These are phyloP conservation scores for Suillus lakei DNA, from an alignment of 768 basidiomycete genomes.

Conservation along the genomic window DNA sequence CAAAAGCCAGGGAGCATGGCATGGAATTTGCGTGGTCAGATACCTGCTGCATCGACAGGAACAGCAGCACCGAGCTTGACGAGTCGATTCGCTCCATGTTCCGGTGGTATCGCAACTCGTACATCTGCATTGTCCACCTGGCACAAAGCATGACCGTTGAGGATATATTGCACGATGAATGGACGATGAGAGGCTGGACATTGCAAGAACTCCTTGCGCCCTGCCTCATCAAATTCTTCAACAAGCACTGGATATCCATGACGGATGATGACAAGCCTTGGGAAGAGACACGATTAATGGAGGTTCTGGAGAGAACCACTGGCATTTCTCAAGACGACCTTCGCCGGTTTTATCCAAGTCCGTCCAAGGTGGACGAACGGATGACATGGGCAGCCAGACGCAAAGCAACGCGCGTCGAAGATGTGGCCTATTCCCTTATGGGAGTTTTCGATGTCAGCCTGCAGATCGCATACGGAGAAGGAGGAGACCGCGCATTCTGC, in stretches of 20 bases:
- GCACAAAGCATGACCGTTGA: not conserved
- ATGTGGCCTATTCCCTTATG: conserved; percentile 20
- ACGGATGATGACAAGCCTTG: not conserved
- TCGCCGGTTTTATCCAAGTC: not conserved
- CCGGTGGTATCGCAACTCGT: too few relatives aligned
- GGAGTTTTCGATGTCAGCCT: conserved; percentile 18
- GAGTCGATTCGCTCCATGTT: too few relatives aligned
- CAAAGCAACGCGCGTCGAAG: conserved; percentile 19
- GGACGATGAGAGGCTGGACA: too few relatives aligned
- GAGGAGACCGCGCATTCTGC: conserved; percentile 12
- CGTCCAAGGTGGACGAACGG: not conserved
- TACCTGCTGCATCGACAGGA: conserved; percentile 15
- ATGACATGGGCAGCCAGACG: conserved; percentile 22
- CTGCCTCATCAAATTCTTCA: too few relatives aligned
- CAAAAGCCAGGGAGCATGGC: conserved; percentile 17
- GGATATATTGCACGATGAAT: not conserved
- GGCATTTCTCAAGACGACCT: not conserved
- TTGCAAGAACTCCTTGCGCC: too few relatives aligned
- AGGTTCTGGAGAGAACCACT: not conserved
- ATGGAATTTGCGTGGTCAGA: conserved; percentile 28
- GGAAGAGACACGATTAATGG: not conserved
- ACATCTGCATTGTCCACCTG: too few relatives aligned
- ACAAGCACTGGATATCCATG: not conserved
- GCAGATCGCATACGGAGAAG: conserved; percentile 21
- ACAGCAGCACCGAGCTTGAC: too few relatives aligned